Conservation (phyloP, 257 asterid genomes). For the Lithospermum erythrorhizon region DNA sequence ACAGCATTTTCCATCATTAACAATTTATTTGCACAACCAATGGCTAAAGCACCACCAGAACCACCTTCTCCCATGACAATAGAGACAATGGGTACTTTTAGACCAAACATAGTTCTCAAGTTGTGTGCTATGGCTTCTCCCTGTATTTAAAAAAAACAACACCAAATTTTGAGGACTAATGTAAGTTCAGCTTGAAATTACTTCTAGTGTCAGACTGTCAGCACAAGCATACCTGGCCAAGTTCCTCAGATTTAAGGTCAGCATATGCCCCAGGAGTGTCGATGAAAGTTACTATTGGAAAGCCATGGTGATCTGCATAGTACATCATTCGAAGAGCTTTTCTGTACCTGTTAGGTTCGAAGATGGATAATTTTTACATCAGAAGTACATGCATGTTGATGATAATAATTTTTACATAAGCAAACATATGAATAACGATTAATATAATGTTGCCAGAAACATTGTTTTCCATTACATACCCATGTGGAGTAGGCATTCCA, state of each 20-base stretch:
- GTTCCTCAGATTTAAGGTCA: constrained; percentile 77
- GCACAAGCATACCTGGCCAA: constrained; percentile 58
- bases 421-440: no score
- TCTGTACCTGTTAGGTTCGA: constrained; percentile 48
- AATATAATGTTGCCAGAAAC: neutral
- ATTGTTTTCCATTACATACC: constrained; percentile 30
- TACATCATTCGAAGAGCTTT: constrained; percentile 87
- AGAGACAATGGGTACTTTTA: constrained; percentile 83
- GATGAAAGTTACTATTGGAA: constrained; percentile 75
- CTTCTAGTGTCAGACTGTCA: constrained; percentile 3
- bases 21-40: constrained; percentile 91
- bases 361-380: constrained; percentile 2
- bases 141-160: constrained; percentile 28
- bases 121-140: constrained; percentile 98
- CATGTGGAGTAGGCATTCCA: constrained; percentile 98
- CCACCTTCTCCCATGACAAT: constrained; percentile 98
- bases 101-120: constrained; percentile 95
- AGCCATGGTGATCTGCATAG: constrained; percentile 89
- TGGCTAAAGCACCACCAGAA: constrained; percentile 99
- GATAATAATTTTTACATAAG: no score
- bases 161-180: constrained; percentile 9
- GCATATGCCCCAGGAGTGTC: constrained; percentile 97
- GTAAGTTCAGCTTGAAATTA: constrained; percentile 6
- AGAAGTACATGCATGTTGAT: neutral
- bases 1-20: constrained; percentile 97